Conservation (phyloP, 2,329 filamentous ascomycete species). For the Zopfia rhizophila region DNA sequence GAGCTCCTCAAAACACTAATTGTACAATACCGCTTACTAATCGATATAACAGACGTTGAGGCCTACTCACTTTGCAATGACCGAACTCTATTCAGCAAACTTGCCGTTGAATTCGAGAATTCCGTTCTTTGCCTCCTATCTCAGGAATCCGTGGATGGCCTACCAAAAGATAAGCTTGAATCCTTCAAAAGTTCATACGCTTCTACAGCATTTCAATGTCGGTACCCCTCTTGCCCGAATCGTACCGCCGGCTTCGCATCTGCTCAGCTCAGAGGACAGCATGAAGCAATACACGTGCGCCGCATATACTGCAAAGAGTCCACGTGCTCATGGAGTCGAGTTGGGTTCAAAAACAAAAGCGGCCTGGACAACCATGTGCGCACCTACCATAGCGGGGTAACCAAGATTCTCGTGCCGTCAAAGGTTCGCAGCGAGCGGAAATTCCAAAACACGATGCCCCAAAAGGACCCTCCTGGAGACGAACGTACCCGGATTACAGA, state of each 20-base stretch:
- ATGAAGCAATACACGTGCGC: conserved; percentile 10
- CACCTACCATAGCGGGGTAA: conserved; percentile 6
- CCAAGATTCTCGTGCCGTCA: too few species aligned
- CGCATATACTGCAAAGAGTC: conserved; percentile 15
- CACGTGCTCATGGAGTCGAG: conserved; percentile 14
- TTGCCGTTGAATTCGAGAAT: conserved; percentile 4
- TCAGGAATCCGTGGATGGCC: background rate
- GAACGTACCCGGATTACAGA: too few species aligned
- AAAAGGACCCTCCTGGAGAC: too few species aligned
- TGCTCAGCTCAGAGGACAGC: conserved; percentile 8
- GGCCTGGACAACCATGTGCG: conserved; percentile 13
- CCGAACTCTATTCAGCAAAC: conserved; percentile 15
- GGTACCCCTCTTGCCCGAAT: conserved; percentile 17
- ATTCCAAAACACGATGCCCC: too few species aligned
- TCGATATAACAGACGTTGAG: conserved; percentile 9
- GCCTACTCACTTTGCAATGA: conserved; percentile 7
- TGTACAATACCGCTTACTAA: too few species aligned
- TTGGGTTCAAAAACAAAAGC: conserved; percentile 13
- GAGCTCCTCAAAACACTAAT: too few species aligned
- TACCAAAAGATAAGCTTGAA: conserved; percentile 5
- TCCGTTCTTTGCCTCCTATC: conserved; percentile 3
- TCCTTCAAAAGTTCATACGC: conserved; percentile 19
- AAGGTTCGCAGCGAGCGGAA: too few species aligned
- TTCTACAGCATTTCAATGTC: conserved; percentile 20
- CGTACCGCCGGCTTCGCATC: conserved; percentile 11